phyloP scores from a whole-genome alignment of 164 flowering plant genomes.

The Santalum album region DNA sequence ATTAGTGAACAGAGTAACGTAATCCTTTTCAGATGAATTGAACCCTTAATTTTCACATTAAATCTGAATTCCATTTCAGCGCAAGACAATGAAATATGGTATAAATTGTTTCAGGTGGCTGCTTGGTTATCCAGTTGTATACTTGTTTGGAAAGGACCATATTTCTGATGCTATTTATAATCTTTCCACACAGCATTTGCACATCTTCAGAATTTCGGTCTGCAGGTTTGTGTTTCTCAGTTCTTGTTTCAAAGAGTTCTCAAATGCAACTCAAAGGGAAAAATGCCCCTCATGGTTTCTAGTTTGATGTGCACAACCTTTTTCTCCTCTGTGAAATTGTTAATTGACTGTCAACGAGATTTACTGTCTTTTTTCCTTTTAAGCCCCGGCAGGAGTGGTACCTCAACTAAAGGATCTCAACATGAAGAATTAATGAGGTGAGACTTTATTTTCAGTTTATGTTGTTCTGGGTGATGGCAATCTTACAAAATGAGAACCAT shows the following conservation, averaged over 20 bases:
- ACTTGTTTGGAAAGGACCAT: slow-evolving; percentile 62
- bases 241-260: neutral
- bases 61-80: neutral
- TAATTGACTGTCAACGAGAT: neutral
- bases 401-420: slow-evolving; percentile 21
- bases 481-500: neutral
- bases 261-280: neutral
- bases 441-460: neutral
- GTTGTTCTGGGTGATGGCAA: neutral
- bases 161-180: slow-evolving; percentile 61
- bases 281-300: too few relatives aligned
- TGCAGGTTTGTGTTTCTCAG: slow-evolving; percentile 48
- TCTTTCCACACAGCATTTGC: slow-evolving; percentile 74
- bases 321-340: neutral
- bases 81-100: neutral
- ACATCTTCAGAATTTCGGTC: slow-evolving; percentile 45
- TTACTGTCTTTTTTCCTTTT: slow-evolving; percentile 5
- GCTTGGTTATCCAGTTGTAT: slow-evolving; percentile 84
- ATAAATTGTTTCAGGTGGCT: slow-evolving; percentile 62
- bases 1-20: too few relatives aligned
- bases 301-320: too few relatives aligned
- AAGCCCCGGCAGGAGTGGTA: slow-evolving; percentile 32
- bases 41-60: neutral
- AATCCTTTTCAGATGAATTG: too few relatives aligned
- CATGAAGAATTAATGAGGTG: slow-evolving; percentile 75